These are phyloP conservation scores for Lactarius indigo DNA, from an alignment of 768 basidiomycete genomes.

Conservation along the genomic window DNA sequence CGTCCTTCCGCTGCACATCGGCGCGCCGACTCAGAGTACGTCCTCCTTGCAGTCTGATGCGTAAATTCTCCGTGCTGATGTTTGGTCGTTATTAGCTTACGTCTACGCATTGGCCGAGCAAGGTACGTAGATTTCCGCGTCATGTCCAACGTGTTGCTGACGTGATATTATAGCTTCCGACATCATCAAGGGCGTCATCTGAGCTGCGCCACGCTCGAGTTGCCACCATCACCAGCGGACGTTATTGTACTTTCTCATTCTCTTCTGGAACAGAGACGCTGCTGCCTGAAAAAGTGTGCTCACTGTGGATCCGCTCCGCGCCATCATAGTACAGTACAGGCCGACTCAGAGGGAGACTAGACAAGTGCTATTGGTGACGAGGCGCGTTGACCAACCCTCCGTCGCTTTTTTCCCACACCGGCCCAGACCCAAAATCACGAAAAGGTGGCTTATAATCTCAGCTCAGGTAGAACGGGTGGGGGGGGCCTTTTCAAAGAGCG, in stretches of 20 bases:
- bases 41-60: background rate
- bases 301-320: too few relatives aligned
- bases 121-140: conserved; percentile 31
- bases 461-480: too few relatives aligned
- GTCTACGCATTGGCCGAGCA: conserved; percentile 48
- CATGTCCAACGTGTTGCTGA: background rate
- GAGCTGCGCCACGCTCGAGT: background rate
- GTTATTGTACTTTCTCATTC: background rate
- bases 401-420: too few relatives aligned
- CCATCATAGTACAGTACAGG: too few relatives aligned
- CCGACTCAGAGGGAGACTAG: too few relatives aligned
- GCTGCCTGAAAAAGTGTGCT: background rate
- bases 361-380: too few relatives aligned
- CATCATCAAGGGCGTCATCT: conserved; percentile 30
- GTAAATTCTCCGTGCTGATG: background rate
- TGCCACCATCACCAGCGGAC: background rate
- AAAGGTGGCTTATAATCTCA: too few relatives aligned
- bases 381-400: too few relatives aligned
- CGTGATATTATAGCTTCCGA: conserved; percentile 27
- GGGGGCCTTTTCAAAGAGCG: too few relatives aligned
- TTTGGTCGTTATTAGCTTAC: conserved; percentile 19
- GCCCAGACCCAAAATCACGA: too few relatives aligned
- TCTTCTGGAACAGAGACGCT: background rate
- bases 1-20: conserved; percentile 49
- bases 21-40: conserved; percentile 45